Evolutionary conservation across 2,329 filamentous ascomycete species (phyloP), one percentile per base, ranked within the genome.

Genomic region (Calonectria hongkongensis): DNA sequence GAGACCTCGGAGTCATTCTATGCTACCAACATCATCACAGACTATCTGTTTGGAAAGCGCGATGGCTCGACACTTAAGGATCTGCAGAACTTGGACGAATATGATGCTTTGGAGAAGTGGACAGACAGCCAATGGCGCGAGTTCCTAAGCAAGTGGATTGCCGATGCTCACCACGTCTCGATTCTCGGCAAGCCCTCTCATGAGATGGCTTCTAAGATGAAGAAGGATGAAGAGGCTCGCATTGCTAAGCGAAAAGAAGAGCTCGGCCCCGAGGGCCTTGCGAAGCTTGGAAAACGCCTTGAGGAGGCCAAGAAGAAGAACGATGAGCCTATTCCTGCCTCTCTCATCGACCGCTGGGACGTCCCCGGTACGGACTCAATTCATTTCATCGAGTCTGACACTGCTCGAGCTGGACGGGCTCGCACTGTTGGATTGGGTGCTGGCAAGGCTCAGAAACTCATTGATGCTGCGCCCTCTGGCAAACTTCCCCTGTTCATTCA

Each of bases 351-450:
- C 72, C 88, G 91, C 67, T 98, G 97, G 87, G 87, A 91, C 50
- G 94, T 98, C 13, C 97, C 97, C 0, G 90, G 92, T 39, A 94
- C 95, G 0, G 94, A 97, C 10, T 98, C 95, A 0, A 98, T 99
- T 63, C 95, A 98, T 82, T 98, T 99, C 84, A 97, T 98, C 78
- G 90, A 95, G 75, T 97, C 95, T 0, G 92, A 90, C 8, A 97
- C 95, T 21, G 97, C 96, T 41, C 91, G 95, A 30, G 93, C 94
- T 58, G 97, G 97, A 36, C 86, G 92, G 72, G 97, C 96, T 16
- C 90, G 92, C 78, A 89, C 91, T 74, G 86, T 95, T 62, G 96
- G 95, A 0, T 85, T 88, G 28, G 87, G 89, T 0, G 85, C 92
- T 36, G 96, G 95, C 76, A 83, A 89, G 4, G 91, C 95, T 5